phyloP scores from a whole-genome alignment of 2,329 filamentous ascomycete species.

The Colletotrichum caudatum region DNA sequence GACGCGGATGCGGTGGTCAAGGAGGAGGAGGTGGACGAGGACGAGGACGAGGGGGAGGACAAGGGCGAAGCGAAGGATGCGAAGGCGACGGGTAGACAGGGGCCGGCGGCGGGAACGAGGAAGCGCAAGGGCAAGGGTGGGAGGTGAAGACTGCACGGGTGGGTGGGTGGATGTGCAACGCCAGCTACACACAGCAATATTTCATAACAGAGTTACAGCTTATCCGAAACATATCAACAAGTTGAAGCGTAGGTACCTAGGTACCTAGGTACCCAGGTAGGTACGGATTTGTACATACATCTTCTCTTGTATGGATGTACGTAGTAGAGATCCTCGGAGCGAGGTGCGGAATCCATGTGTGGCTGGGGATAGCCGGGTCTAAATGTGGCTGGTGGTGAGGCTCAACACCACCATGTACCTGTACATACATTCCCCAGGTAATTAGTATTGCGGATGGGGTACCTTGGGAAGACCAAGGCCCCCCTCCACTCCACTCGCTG shows the following conservation, averaged over 20 bases:
- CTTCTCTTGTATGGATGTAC: too few relatives aligned
- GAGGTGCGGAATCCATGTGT: too few relatives aligned
- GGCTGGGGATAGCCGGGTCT: background rate
- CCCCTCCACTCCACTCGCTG: too few relatives aligned
- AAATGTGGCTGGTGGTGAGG: constrained; percentile 24
- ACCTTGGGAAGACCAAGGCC: background rate
- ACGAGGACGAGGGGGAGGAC: constrained; percentile 19
- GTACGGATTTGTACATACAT: too few relatives aligned
- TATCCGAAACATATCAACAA: constrained; percentile 5
- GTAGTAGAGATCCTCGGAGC: too few relatives aligned
- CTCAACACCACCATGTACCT: too few relatives aligned
- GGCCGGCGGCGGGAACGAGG: constrained; percentile 28
- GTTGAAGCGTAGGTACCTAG: too few relatives aligned
- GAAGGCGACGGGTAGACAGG: constrained; percentile 38
- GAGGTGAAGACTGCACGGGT: constrained; percentile 18
- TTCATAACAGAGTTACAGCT: constrained; percentile 14
- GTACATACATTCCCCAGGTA: too few relatives aligned
- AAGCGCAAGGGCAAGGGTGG: constrained; percentile 42
- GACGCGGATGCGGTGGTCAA: constrained; percentile 24
- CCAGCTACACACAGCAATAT: constrained; percentile 28
- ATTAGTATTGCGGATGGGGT: too few relatives aligned
- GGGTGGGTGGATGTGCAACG: background rate
- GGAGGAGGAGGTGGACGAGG: constrained; percentile 19
- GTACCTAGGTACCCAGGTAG: too few relatives aligned
- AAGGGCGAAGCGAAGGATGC: constrained; percentile 15